Evolutionary conservation across 108 stramenopile genomes (phyloP).

Genomic region (Fragilaria radians): DNA sequence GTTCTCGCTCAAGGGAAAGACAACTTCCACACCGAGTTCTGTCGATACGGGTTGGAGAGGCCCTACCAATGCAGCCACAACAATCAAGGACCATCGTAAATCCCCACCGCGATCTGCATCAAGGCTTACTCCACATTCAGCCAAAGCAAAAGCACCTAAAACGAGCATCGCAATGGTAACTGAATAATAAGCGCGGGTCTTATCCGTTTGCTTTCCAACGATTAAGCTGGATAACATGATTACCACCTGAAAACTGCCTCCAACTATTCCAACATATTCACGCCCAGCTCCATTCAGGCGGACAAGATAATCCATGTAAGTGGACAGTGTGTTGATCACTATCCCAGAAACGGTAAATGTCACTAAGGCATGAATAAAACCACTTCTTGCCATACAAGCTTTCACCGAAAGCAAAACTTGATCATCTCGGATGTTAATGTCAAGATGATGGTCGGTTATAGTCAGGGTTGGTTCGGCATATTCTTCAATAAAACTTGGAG

Average conservation of each 20-base stretch:
- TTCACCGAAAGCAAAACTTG: slow-evolving; percentile 66
- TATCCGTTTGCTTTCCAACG: slow-evolving; percentile 51
- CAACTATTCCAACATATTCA: slow-evolving; percentile 68
- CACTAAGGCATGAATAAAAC: slow-evolving; percentile 72
- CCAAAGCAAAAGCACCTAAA: slow-evolving; percentile 77
- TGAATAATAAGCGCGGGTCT: slow-evolving; percentile 56
- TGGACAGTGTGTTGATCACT: slow-evolving; percentile 72
- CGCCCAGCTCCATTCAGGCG: slow-evolving; percentile 70
- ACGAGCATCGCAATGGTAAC: slow-evolving; percentile 65
- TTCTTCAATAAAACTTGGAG: slow-evolving; percentile 26
- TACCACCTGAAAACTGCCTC: slow-evolving; percentile 63
- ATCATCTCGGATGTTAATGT: slow-evolving; percentile 85
- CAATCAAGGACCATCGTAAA: slow-evolving; percentile 56
- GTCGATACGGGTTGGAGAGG: slow-evolving; percentile 82
- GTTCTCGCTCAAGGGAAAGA: slow-evolving; percentile 78
- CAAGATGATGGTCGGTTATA: slow-evolving; percentile 66
- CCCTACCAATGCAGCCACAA: slow-evolving; percentile 71
- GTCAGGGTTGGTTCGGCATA: slow-evolving; percentile 74
- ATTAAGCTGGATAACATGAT: slow-evolving; percentile 72
- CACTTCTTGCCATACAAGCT: slow-evolving; percentile 72
- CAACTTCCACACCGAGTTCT: slow-evolving; percentile 80
- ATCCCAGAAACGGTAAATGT: slow-evolving; percentile 69
- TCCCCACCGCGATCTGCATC: slow-evolving; percentile 63
- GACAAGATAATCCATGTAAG: slow-evolving; percentile 78
- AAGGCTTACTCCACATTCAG: slow-evolving; percentile 77